Conservation (phyloP, 306 rosid genomes). For the Prosopis cineraria region DNA sequence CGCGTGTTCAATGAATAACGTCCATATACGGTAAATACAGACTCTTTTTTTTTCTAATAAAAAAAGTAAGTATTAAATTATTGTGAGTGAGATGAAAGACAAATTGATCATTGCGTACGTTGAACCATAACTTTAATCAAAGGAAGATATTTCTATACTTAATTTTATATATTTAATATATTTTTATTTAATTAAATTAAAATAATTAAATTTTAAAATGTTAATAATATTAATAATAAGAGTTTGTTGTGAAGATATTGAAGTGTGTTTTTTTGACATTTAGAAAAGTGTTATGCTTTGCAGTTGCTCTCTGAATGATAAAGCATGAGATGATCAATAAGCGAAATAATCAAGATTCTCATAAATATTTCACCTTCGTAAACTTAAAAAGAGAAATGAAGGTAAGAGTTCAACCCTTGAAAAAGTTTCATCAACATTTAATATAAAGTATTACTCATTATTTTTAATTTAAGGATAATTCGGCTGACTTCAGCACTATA, state of each 20-base stretch:
- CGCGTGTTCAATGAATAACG: too few relatives aligned
- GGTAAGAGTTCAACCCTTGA: not conserved
- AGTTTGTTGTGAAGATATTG: too few relatives aligned
- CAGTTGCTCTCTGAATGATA: not conserved
- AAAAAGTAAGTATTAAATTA: not conserved
- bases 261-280: too few relatives aligned
- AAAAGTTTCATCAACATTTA: not conserved
- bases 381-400: not conserved
- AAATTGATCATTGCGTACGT: not conserved
- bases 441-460: not conserved
- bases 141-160: too few relatives aligned
- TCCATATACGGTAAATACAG: too few relatives aligned
- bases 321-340: not conserved
- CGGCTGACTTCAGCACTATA: not conserved
- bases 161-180: too few relatives aligned
- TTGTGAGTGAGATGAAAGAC: not conserved
- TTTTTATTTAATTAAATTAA: too few relatives aligned
- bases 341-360: not conserved
- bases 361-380: not conserved
- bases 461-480: not conserved
- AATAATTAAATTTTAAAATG: too few relatives aligned
- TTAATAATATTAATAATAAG: too few relatives aligned
- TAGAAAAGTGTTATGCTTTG: not conserved
- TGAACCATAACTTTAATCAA: too few relatives aligned
- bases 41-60: too few relatives aligned